These are phyloP conservation scores for Myrica gale DNA, from an alignment of 306 rosid genomes.

Conservation along the genomic window DNA sequence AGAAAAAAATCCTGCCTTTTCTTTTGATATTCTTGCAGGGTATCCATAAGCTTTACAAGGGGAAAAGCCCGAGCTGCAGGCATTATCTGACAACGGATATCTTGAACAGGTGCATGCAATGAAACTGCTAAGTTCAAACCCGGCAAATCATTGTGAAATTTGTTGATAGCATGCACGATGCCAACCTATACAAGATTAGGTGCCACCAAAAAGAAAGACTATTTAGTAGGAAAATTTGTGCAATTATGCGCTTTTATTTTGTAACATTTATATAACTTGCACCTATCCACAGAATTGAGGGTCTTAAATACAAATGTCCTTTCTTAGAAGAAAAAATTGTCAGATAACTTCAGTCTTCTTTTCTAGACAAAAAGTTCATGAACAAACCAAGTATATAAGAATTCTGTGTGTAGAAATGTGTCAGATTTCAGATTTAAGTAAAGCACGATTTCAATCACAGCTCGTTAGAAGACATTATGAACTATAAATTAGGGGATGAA, in stretches of 20 bases:
- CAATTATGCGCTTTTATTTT: constrained; percentile 3
- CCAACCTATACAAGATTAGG: constrained; percentile 61
- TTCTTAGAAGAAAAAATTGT: background rate
- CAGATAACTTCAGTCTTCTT: background rate
- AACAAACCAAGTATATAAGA: background rate
- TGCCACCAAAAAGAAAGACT: constrained; percentile 12
- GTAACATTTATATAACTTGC: background rate
- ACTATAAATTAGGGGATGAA: too few relatives aligned
- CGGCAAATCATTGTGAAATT: constrained; percentile 80
- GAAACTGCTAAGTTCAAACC: constrained; percentile 97
- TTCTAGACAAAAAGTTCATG: background rate
- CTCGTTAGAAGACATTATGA: too few relatives aligned
- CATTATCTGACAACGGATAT: constrained; percentile 95
- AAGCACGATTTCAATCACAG: too few relatives aligned
- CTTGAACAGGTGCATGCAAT: constrained; percentile 90
- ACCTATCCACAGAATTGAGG: background rate
- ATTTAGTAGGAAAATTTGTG: constrained; percentile 17
- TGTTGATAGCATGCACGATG: constrained; percentile 84
- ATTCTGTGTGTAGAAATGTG: too few relatives aligned
- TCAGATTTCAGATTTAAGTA: too few relatives aligned
- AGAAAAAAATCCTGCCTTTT: constrained; percentile 45
- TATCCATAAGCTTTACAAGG: constrained; percentile 76
- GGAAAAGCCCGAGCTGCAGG: constrained; percentile 99
- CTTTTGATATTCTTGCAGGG: constrained; percentile 78
- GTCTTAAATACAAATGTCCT: background rate